phyloP scores from a whole-genome alignment of 805 yeast genomes.

The Naumovozyma dairenensis region DNA sequence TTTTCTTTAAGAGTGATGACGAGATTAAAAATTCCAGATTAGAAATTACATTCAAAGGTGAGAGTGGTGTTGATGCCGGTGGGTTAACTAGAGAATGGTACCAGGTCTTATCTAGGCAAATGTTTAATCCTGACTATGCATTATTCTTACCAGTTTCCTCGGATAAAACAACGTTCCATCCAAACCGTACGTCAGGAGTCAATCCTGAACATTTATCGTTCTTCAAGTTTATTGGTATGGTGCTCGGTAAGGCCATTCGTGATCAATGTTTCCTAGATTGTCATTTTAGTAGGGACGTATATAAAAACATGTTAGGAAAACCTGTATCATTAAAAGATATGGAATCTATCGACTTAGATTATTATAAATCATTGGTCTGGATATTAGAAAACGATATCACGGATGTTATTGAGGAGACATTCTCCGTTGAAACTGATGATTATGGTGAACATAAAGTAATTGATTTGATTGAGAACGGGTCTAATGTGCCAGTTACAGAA shows the following conservation, averaged over 20 bases:
- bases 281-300: conserved; percentile 91
- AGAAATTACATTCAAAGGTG: conserved; percentile 81
- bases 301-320: conserved; percentile 72
- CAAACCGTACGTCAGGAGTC: conserved; percentile 83
- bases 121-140: conserved; percentile 94
- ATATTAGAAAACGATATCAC: conserved; percentile 95
- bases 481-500: conserved; percentile 79
- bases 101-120: conserved; percentile 84
- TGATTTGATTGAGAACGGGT: conserved; percentile 76
- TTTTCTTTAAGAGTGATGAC: conserved; percentile 67
- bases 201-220: conserved; percentile 89
- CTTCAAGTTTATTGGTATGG: conserved; percentile 87
- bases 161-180: conserved; percentile 90
- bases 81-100: conserved; percentile 98
- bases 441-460: conserved; percentile 81
- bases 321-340: conserved; percentile 82
- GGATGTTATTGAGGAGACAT: conserved; percentile 88
- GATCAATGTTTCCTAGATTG: conserved; percentile 84
- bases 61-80: conserved; percentile 96
- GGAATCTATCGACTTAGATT: conserved; percentile 88
- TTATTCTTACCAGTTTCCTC: conserved; percentile 84
- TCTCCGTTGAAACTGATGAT: conserved; percentile 86
- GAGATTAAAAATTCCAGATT: conserved; percentile 65
- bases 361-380: conserved; percentile 88
- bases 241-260: conserved; percentile 87